These are phyloP conservation scores for Malus hybrid DNA, from an alignment of 331 rosid species.

Conservation along the genomic window DNA sequence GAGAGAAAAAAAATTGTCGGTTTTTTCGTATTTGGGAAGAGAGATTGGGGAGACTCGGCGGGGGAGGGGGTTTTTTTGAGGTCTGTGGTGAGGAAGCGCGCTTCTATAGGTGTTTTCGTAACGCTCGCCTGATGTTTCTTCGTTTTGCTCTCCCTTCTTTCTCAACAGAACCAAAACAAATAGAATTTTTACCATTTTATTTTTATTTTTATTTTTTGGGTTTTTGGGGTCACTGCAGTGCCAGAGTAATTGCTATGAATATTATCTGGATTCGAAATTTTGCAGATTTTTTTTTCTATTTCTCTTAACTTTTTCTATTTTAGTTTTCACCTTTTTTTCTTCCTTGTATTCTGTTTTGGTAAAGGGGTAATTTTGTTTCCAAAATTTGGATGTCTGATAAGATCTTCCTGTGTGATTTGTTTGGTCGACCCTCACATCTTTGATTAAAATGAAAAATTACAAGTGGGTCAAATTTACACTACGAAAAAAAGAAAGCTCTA, in stretches of 20 bases:
- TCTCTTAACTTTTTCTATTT: background rate
- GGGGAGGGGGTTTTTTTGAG: background rate
- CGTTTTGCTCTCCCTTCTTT: background rate
- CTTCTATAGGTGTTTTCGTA: conserved; percentile 11
- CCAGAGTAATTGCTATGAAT: background rate
- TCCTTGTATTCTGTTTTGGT: background rate
- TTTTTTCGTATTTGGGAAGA: background rate
- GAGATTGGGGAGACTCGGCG: background rate
- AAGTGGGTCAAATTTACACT: background rate
- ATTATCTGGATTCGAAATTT: background rate
- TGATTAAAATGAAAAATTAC: background rate
- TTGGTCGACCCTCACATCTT: background rate
- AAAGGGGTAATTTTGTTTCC: background rate
- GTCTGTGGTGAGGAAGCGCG: background rate
- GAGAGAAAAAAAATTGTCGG: background rate
- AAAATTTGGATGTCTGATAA: background rate
- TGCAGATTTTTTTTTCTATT: background rate
- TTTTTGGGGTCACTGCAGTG: background rate
- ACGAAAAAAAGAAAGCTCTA: too few species aligned
- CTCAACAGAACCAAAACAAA: background rate
- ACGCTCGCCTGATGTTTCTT: background rate
- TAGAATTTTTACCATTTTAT: background rate
- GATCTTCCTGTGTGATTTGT: background rate
- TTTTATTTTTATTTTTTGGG: background rate
- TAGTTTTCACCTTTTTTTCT: background rate